These are phyloP conservation scores for Microcyclospora tardicrescens DNA, from an alignment of 2,329 filamentous ascomycete genomes.

Conservation along the genomic window DNA sequence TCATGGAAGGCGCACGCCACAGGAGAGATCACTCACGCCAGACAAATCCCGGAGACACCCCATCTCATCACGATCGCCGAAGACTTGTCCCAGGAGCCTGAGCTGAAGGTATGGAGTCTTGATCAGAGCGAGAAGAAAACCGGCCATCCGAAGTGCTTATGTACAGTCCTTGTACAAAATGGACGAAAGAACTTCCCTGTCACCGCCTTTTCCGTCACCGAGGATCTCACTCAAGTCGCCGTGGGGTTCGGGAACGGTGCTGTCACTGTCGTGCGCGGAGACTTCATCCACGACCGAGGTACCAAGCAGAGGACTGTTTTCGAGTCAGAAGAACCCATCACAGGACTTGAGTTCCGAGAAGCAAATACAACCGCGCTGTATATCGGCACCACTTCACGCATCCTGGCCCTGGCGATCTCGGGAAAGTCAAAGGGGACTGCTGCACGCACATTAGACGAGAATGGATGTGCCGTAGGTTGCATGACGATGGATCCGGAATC, in stretches of 20 bases:
- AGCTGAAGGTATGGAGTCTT: constrained; percentile 94
- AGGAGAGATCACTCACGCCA: constrained; percentile 77
- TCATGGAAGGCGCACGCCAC: constrained; percentile 77
- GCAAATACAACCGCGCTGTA: constrained; percentile 64
- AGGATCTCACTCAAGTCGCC: constrained; percentile 82
- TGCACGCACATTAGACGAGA: constrained; percentile 76
- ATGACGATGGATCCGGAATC: constrained; percentile 75
- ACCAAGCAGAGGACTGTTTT: constrained; percentile 90
- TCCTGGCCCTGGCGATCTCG: constrained; percentile 75
- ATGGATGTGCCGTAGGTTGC: constrained; percentile 83
- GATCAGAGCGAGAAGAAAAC: constrained; percentile 93
- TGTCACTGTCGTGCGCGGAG: constrained; percentile 84
- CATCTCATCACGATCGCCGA: constrained; percentile 78
- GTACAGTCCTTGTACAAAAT: constrained; percentile 75
- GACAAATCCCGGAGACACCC: constrained; percentile 76
- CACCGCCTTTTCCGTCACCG: constrained; percentile 74
- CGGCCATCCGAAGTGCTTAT: constrained; percentile 74
- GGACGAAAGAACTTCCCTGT: constrained; percentile 89
- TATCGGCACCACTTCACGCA: constrained; percentile 78
- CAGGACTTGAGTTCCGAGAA: constrained; percentile 67
- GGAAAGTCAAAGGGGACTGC: constrained; percentile 82
- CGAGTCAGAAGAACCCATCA: constrained; percentile 92
- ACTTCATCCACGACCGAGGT: constrained; percentile 88
- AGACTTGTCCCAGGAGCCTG: constrained; percentile 73
- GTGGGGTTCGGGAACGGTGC: constrained; percentile 93